Conservation (phyloP, 495 filamentous ascomycete species). For the Pseudotulostoma volvatum region DNA sequence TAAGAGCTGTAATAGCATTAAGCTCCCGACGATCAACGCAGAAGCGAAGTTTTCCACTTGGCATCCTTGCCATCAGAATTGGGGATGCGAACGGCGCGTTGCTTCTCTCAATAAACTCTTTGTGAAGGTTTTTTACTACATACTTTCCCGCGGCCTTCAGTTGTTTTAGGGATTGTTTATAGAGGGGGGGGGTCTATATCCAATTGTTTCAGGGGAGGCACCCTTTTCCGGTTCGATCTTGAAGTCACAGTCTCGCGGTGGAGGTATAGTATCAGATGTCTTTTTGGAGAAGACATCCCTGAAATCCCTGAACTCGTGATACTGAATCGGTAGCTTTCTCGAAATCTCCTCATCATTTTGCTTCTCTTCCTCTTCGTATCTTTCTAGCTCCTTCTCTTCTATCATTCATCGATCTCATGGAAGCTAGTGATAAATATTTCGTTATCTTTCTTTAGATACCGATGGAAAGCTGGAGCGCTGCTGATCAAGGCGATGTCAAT, state of each 20-base stretch:
- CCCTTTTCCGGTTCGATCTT: conserved; percentile 3
- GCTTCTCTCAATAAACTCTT: conserved; percentile 10
- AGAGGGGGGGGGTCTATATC: conserved; percentile 7
- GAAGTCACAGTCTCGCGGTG: conserved; percentile 2
- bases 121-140: no score
- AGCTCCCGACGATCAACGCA: conserved; percentile 28
- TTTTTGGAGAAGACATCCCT: not conserved
- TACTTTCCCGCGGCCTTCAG: conserved; percentile 7
- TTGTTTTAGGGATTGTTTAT: conserved; percentile 12
- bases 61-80: no score
- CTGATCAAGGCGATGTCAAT: not conserved
- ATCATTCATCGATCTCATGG: conserved; percentile 1
- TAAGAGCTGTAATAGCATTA: no score
- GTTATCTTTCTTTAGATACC: not conserved
- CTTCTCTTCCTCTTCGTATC: not conserved
- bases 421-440: conserved; percentile 1
- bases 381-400: not conserved
- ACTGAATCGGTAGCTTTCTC: not conserved
- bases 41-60: conserved; percentile 18
- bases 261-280: conserved; percentile 3
- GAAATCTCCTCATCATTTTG: not conserved
- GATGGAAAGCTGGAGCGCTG: not conserved
- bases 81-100: conserved; percentile 6
- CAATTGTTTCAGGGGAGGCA: not conserved
- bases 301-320: conserved; percentile 1